Evolutionary conservation across 495 filamentous ascomycete genomes (phyloP), one percentile per base, ranked within the genome.

Genomic region (Aspergillus hancockii): DNA sequence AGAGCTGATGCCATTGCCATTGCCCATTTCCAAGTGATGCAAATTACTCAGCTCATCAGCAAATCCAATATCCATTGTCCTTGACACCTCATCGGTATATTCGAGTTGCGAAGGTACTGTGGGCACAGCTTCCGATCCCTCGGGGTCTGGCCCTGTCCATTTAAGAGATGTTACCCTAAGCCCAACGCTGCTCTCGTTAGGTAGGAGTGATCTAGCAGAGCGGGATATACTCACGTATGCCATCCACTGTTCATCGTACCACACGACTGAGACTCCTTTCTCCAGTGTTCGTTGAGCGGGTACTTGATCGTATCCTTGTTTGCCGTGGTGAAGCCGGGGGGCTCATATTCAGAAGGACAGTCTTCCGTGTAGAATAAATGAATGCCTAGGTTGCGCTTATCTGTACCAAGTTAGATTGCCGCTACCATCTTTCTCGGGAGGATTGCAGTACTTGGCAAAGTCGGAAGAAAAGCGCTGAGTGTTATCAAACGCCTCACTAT

Each of bases 361-460:
- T 77, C 65, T 21, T 79, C 71, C 10, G 71, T 77, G 52, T 83
- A 82, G 62, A 79, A 76, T 0, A 83, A 66, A 47, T 78, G 70
- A 63, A 81, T 70, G 1, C 65, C 71, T 9, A 83, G 57, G 50
- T 67, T 73, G 31, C 79, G 65, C 51, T 73, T 70, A 34, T 61
- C 76, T 79, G 55, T 1, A 54, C 6, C 31, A 22, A 47, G 8
- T 31, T 25, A 45, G 31, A 34, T 55, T 47, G 53, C 7, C 21
- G 36, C 52, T 18, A 36, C 9, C 8, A 25, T 49, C 8, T 1
- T 49, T 34, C 14, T 23, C 22, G 3, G 12, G 23, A 22, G 22
- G 47, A 14, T 34, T n/a, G 8, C 18, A 0, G 50, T 66, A 81
- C 79, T 69, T 56, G 80, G 81, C 34, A 83, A 71, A 28, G 57